These are phyloP conservation scores for Lactarius evosmus DNA, from an alignment of 768 basidiomycete species.

Conservation along the genomic window DNA sequence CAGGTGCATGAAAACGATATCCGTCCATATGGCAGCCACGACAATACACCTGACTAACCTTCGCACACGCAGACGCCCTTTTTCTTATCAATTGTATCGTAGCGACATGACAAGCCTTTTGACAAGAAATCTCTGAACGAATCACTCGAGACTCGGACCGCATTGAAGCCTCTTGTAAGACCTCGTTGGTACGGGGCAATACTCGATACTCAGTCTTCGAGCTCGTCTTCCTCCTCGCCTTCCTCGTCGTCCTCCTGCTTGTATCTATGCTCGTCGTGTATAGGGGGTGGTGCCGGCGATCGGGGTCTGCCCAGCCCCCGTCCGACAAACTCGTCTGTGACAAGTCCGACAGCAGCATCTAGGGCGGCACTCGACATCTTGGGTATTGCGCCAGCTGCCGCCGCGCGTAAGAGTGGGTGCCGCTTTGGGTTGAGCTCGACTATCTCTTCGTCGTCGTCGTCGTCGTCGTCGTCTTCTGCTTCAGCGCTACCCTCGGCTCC, in stretches of 20 bases:
- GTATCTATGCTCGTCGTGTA: neutral
- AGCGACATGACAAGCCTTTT: too few species aligned
- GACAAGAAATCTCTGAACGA: too few species aligned
- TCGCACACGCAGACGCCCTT: too few species aligned
- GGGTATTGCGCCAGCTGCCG: conserved; percentile 18
- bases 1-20: too few species aligned
- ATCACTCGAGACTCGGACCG: too few species aligned
- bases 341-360: conserved; percentile 24
- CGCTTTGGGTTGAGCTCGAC: conserved; percentile 50
- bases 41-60: too few species aligned
- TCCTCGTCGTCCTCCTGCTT: conserved; percentile 1
- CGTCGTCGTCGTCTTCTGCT: conserved; percentile 37
- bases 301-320: neutral
- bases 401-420: conserved; percentile 38
- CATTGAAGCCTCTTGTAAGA: too few species aligned
- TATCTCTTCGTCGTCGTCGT: conserved; percentile 40
- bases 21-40: too few species aligned
- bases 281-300: too few species aligned
- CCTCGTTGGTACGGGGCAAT: neutral
- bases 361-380: conserved; percentile 26
- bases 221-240: conserved; percentile 26
- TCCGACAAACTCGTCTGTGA: conserved; percentile 24
- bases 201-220: conserved; percentile 19
- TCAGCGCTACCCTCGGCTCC: conserved; percentile 31
- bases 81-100: too few species aligned